These are phyloP conservation scores for Ogataea degrootiae DNA, from an alignment of 805 yeast genomes.

Conservation along the genomic window DNA sequence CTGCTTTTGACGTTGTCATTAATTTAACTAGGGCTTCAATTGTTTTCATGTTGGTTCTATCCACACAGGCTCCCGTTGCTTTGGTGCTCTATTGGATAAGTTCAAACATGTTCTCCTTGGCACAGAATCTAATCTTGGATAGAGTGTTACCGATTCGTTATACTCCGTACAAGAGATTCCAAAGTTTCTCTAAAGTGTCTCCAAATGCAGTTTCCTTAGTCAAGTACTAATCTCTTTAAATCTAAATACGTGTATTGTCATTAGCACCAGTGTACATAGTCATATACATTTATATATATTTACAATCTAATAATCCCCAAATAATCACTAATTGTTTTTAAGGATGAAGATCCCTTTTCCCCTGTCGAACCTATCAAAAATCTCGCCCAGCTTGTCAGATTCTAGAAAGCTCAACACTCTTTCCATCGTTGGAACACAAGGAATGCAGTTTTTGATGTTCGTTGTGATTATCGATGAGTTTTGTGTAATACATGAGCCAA, in stretches of 20 bases:
- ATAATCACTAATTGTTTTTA: no score
- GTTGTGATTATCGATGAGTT: no score
- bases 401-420: no score
- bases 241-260: no score
- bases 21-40: slow-evolving; percentile 71
- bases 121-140: slow-evolving; percentile 73
- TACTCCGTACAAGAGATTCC: slow-evolving; percentile 36
- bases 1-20: slow-evolving; percentile 58
- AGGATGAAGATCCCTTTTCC: no score
- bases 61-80: slow-evolving; percentile 84
- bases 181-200: slow-evolving; percentile 6
- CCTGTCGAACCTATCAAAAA: no score
- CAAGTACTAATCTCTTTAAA: slow-evolving; percentile 6
- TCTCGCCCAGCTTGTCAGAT: no score
- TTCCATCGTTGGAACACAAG: no score
- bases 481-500: no score
- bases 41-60: slow-evolving; percentile 74
- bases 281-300: no score
- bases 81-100: slow-evolving; percentile 86
- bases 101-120: slow-evolving; percentile 70
- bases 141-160: slow-evolving; percentile 53
- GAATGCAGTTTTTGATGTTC: no score
- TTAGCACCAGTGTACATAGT: background rate
- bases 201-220: slow-evolving; percentile 12
- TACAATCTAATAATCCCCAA: no score